A percentile compares a stretch with the other conserved stretches of the same genome.
Conservation (phyloP, 805 yeast genomes). For the Metschnikowia kunwiensis region DNA sequence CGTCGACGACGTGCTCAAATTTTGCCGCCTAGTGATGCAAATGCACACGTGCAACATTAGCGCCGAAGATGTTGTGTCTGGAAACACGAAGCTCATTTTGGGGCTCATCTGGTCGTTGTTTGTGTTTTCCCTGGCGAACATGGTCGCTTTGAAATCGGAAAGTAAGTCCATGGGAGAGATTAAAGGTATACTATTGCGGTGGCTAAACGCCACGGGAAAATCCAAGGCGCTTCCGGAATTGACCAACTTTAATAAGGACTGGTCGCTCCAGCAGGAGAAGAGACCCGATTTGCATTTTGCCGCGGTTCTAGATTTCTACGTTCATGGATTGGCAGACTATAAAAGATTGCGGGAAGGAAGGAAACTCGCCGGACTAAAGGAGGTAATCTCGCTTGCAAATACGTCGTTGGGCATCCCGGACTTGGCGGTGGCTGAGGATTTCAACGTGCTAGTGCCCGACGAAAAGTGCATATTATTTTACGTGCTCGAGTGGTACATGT, state of each 20-base stretch:
- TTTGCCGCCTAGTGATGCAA: conserved; percentile 36
- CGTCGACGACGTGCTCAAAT: conserved; percentile 40
- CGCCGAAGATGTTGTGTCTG: conserved; percentile 49
- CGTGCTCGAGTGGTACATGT: conserved; percentile 56
- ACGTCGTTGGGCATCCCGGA: conserved; percentile 47
- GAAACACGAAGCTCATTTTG: conserved; percentile 44
- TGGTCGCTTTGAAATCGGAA: conserved; percentile 21
- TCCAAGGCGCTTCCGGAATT: conserved; percentile 26
- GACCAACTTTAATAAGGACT: conserved; percentile 50
- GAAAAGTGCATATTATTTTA: conserved; percentile 59
- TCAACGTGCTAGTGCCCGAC: conserved; percentile 49
- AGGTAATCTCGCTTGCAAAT: conserved; percentile 43
- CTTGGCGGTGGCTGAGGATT: conserved; percentile 54
- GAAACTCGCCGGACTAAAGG: conserved; percentile 14
- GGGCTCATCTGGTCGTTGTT: conserved; percentile 51
- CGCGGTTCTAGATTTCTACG: conserved; percentile 31
- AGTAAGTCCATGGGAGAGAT: conserved; percentile 29
- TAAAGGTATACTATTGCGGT: conserved; percentile 36
- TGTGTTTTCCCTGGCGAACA: conserved; percentile 36
- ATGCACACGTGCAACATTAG: conserved; percentile 44
- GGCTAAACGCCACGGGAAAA: conserved; percentile 46
- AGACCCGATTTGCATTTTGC: conserved; percentile 47
- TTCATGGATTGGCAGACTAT: conserved; percentile 19
- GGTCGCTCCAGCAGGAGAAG: conserved; percentile 47
- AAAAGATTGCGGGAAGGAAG: conserved; percentile 24